A percentile compares a stretch with the other conserved stretches of the same genome.
These are phyloP conservation scores for Yarrowia porcina DNA, from an alignment of 805 yeast genomes.

Conservation along the genomic window DNA sequence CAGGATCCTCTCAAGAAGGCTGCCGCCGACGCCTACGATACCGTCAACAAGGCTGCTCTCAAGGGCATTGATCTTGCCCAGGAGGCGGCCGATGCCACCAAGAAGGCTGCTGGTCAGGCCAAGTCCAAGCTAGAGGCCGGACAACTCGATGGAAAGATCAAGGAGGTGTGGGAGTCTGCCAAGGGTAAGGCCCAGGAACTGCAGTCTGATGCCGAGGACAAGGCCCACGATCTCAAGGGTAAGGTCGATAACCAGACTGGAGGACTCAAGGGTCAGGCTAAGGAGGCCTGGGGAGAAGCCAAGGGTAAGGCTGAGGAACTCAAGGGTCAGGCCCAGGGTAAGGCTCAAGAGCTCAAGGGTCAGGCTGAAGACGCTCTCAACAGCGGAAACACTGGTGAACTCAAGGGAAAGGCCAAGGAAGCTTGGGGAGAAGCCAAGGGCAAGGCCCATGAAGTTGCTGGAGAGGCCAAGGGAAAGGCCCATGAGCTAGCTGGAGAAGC, in stretches of 20 bases:
- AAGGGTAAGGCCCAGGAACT: conserved; percentile 19
- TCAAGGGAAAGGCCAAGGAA: conserved; percentile 23
- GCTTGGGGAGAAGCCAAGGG: conserved; percentile 23
- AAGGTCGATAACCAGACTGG: conserved; percentile 8
- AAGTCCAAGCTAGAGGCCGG: background rate
- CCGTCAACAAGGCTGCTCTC: conserved; percentile 22
- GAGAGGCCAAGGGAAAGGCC: conserved; percentile 18
- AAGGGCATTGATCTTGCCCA: conserved; percentile 10
- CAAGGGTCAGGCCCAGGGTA: conserved; percentile 7
- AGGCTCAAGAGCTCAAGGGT: conserved; percentile 13
- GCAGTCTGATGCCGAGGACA: background rate
- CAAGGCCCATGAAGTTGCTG: conserved; percentile 23
- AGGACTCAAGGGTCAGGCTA: conserved; percentile 10
- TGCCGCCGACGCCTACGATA: conserved; percentile 14
- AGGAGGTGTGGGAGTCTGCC: conserved; percentile 23
- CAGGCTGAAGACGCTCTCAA: conserved; percentile 17
- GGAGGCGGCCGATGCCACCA: conserved; percentile 16
- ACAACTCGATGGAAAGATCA: background rate
- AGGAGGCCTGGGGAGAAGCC: conserved; percentile 19
- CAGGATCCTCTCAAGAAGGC: conserved; percentile 13
- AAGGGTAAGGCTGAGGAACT: conserved; percentile 23
- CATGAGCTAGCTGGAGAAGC: conserved; percentile 9
- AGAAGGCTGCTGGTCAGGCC: background rate
- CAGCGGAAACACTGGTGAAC: background rate
- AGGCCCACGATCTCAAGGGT: conserved; percentile 8